phyloP scores from a whole-genome alignment of 768 basidiomycete genomes.

The Boletus huronensis region DNA sequence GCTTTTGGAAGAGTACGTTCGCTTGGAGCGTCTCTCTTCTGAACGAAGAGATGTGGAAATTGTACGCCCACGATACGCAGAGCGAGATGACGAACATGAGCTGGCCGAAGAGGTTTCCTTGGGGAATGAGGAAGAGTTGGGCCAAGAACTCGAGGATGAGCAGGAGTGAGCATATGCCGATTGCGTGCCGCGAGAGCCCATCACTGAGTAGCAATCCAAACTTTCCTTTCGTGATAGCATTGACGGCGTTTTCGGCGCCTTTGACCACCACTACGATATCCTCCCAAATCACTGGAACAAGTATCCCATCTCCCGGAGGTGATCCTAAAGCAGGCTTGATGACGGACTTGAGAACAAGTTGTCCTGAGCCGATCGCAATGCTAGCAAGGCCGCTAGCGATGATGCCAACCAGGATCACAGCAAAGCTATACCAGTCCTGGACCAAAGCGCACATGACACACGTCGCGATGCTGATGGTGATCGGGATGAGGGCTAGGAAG shows the following conservation, averaged over 20 bases:
- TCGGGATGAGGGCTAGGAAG: conserved; percentile 23
- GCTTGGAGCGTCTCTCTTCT: conserved; percentile 25
- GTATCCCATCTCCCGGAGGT: conserved; percentile 29
- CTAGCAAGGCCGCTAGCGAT: conserved; percentile 28
- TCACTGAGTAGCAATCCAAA: conserved; percentile 17
- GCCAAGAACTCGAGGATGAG: conserved; percentile 30
- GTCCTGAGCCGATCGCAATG: conserved; percentile 25
- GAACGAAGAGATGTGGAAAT: conserved; percentile 29
- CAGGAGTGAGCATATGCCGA: conserved; percentile 27
- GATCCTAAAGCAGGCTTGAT: conserved; percentile 11
- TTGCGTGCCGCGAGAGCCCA: neutral
- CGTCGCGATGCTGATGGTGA: conserved; percentile 20
- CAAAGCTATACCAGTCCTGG: conserved; percentile 31
- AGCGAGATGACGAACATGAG: conserved; percentile 34
- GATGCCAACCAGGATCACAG: conserved; percentile 32
- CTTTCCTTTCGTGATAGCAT: conserved; percentile 28
- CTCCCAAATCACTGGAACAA: conserved; percentile 9
- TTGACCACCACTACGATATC: conserved; percentile 26
- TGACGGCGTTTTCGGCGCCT: conserved; percentile 28
- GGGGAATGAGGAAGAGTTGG: conserved; percentile 33
- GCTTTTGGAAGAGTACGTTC: conserved; percentile 17
- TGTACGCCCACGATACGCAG: conserved; percentile 34
- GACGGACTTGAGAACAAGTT: conserved; percentile 13
- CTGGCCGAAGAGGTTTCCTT: conserved; percentile 32
- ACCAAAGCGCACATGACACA: conserved; percentile 23